A percentile compares a stretch with the other conserved stretches of the same genome.
Conservation (phyloP, 1,284 basidiomycete genomes). For the Ceratobasidium sp. region DNA sequence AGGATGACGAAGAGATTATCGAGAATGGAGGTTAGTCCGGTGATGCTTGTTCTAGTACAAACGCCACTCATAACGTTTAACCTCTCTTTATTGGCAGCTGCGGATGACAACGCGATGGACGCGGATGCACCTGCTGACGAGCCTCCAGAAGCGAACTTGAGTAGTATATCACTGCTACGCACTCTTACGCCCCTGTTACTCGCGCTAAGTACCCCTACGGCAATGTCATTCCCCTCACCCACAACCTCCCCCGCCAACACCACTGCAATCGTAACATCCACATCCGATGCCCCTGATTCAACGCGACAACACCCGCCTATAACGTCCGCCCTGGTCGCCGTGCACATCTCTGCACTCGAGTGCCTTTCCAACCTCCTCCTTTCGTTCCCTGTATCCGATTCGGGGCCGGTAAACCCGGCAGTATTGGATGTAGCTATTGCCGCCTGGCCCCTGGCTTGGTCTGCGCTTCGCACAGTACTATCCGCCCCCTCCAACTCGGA, state of each 20-base stretch:
- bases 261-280: constrained; percentile 57
- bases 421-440: constrained; percentile 59
- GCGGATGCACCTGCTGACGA: constrained; percentile 54
- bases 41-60: background rate
- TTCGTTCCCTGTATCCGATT: constrained; percentile 66
- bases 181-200: constrained; percentile 58
- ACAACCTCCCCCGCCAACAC: constrained; percentile 74
- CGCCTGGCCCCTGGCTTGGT: constrained; percentile 74
- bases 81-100: constrained; percentile 51
- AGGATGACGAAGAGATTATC: constrained; percentile 40
- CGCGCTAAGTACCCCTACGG: constrained; percentile 26
- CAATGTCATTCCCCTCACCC: constrained; percentile 60
- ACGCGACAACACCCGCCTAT: constrained; percentile 81
- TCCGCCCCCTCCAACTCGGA: constrained; percentile 67
- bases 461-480: constrained; percentile 68
- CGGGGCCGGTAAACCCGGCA: constrained; percentile 53
- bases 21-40: constrained; percentile 9
- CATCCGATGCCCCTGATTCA: constrained; percentile 79
- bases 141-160: constrained; percentile 49
- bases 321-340: constrained; percentile 81
- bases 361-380: constrained; percentile 93
- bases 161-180: constrained; percentile 58
- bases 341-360: constrained; percentile 88
- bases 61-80: background rate
- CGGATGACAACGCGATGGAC: constrained; percentile 56